A percentile compares a stretch with the other conserved stretches of the same genome.
phyloP scores from a whole-genome alignment of 2,329 filamentous ascomycete species.

The Fusarium nelsonii region DNA sequence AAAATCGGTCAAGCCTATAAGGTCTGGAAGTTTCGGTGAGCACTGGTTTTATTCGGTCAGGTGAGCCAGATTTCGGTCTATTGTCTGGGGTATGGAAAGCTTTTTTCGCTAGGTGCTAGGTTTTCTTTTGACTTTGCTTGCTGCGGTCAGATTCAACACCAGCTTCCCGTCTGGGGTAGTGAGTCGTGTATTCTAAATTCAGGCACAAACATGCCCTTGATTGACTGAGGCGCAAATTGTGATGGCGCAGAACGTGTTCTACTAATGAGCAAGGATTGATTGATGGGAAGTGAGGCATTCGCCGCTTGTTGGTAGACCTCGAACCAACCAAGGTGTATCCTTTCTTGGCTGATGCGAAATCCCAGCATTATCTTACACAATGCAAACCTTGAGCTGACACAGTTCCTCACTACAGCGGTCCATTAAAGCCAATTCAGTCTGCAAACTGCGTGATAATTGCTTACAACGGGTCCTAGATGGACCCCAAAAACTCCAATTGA shows the following conservation, averaged over 20 bases:
- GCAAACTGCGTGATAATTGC: conserved; percentile 39
- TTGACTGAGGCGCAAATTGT: conserved; percentile 6
- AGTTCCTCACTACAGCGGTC: conserved; percentile 24
- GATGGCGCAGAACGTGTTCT: conserved; percentile 18
- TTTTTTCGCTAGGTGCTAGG: conserved; percentile 33
- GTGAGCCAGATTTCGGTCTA: conserved; percentile 34
- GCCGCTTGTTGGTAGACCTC: conserved; percentile 15
- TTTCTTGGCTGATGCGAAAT: conserved; percentile 40
- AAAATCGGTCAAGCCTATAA: conserved; percentile 35
- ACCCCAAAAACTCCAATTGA: conserved; percentile 18
- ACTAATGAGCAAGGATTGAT: conserved; percentile 17
- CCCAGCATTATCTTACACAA: conserved; percentile 44
- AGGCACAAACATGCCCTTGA: conserved; percentile 12
- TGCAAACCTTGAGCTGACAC: conserved; percentile 42
- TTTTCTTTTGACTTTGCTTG: conserved; percentile 7
- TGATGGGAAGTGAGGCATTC: conserved; percentile 20
- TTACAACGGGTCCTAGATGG: conserved; percentile 21
- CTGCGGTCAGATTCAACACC: conserved; percentile 28
- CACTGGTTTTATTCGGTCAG: conserved; percentile 37
- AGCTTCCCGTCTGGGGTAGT: conserved; percentile 43
- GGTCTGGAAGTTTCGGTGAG: conserved; percentile 47
- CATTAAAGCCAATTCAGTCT: conserved; percentile 15
- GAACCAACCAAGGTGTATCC: conserved; percentile 30
- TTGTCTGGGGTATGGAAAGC: conserved; percentile 26
- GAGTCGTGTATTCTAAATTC: conserved; percentile 33